phyloP scores from a whole-genome alignment of 2,329 filamentous ascomycete species.

The Aspergillus pseudoglaucus region DNA sequence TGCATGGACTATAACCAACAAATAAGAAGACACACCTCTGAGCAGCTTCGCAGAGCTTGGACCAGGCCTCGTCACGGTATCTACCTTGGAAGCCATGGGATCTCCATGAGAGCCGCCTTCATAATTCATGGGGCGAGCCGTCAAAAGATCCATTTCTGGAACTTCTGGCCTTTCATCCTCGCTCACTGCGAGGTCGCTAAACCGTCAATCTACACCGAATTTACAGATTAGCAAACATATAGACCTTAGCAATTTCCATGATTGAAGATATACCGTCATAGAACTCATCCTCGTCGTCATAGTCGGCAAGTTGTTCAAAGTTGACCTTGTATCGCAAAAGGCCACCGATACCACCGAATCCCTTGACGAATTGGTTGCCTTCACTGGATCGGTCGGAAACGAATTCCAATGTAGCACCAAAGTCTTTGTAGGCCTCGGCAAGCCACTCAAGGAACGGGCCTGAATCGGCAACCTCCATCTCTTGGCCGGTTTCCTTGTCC shows the following conservation, averaged over 20 bases:
- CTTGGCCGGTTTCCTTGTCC: constrained; percentile 91
- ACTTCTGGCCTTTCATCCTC: constrained; percentile 71
- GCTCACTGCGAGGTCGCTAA: constrained; percentile 76
- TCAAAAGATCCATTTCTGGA: constrained; percentile 48
- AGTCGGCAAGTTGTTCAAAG: constrained; percentile 95
- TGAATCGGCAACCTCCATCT: constrained; percentile 89
- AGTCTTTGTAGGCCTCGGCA: constrained; percentile 96
- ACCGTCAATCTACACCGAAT: constrained; percentile 66
- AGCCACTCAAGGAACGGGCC: constrained; percentile 99
- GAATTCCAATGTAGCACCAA: constrained; percentile 91
- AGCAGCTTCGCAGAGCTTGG: constrained; percentile 32
- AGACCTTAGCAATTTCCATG: background rate
- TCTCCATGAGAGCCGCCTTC: constrained; percentile 28
- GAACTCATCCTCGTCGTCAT: constrained; percentile 86
- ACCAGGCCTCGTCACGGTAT: constrained; percentile 23
- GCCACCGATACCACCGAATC: constrained; percentile 96
- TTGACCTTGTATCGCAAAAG: constrained; percentile 99
- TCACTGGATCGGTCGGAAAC: constrained; percentile 96
- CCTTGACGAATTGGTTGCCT: constrained; percentile 99
- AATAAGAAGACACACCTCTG: constrained; percentile 25
- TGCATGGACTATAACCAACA: background rate
- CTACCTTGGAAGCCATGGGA: constrained; percentile 26
- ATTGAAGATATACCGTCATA: constrained; percentile 57
- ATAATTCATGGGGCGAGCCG: constrained; percentile 43
- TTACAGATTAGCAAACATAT: constrained; percentile 3